Evolutionary conservation across 192 early-diverging fungal species (phyloP), one percentile per base, ranked within the genome.

Genomic region (Allomyces macrogynus): DNA sequence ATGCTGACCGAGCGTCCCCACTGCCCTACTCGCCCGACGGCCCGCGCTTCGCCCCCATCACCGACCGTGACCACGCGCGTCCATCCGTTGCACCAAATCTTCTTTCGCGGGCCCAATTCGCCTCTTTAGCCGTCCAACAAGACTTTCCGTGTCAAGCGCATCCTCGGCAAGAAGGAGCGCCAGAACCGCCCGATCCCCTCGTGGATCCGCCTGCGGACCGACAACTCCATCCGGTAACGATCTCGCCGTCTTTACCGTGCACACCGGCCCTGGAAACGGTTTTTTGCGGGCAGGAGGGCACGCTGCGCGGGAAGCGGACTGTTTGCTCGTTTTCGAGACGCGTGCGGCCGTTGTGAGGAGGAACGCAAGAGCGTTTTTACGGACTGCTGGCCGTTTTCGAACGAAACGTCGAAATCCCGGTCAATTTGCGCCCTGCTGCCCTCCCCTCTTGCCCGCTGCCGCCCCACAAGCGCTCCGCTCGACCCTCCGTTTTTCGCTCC

Each of bases 161-260:
- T 87, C 70, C 85, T 99, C 77, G 96, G 91, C 77, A 99, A 97
- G 91, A 92, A 92, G 84, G 74, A 83, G 78, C 92, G 90, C 86
- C 96, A 99, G 81, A 95, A 97, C 88, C 89, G 96, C 69, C 92
- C 93, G 70, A 81, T 97, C 71, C 96, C 96, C 67, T 83, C 88
- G 76, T 99, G 94, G 94, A 90, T 93, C 85, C 89, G 92, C 72
- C 80, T 95, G 77, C 86, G 90, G 76, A 86, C 92, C 65, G 92
- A 90, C 70, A 89, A 86, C 84, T 95, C 82, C 75, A 93, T 93
- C 83, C 78, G 83, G 83, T 86, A 77, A 54, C 26, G 26, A 26
- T 26, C 26, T 4, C 1, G 1, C 26, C 26, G 26, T 26, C 26
- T 26, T 4, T 26, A 26, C 26, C 26, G 65, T 22, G n/a, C 26